These are phyloP conservation scores for Jacaranda mimosifolia DNA, from an alignment of 257 asterid species.

Conservation along the genomic window DNA sequence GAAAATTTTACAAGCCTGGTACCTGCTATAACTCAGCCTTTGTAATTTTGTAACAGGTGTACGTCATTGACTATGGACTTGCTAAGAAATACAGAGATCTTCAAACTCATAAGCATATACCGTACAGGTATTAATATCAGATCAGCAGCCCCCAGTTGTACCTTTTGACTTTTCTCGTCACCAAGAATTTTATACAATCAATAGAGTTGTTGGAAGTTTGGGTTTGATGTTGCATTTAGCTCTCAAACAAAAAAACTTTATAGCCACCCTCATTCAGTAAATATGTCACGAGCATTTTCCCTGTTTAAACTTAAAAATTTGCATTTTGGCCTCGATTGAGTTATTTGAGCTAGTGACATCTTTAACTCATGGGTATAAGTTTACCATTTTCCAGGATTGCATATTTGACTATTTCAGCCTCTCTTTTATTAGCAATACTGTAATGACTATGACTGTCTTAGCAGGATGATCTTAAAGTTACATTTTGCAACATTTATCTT, in stretches of 20 bases:
- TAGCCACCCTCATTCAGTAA: background rate
- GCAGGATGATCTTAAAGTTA: too few relatives aligned
- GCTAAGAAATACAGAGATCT: conserved; percentile 91
- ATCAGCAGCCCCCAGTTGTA: conserved; percentile 1
- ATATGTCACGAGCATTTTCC: background rate
- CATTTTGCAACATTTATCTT: too few relatives aligned
- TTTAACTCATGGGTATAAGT: background rate
- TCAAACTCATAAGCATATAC: conserved; percentile 83
- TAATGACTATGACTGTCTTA: too few relatives aligned
- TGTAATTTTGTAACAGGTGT: conserved; percentile 60
- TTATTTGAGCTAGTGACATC: background rate
- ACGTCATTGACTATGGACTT: conserved; percentile 87
- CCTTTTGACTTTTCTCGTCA: background rate
- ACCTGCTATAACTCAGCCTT: conserved; percentile 7
- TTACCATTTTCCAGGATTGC: background rate
- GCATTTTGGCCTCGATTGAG: background rate
- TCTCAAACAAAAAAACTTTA: too few relatives aligned
- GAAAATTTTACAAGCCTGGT: background rate
- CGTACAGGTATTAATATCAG: conserved; percentile 63
- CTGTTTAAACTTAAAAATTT: background rate
- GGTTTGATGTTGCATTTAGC: background rate
- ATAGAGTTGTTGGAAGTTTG: background rate
- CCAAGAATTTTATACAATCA: too few relatives aligned
- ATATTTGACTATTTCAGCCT: background rate
- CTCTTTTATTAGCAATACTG: background rate